These are phyloP conservation scores for Diaporthe caulivora DNA, from an alignment of 2,329 filamentous ascomycete genomes.

Conservation along the genomic window DNA sequence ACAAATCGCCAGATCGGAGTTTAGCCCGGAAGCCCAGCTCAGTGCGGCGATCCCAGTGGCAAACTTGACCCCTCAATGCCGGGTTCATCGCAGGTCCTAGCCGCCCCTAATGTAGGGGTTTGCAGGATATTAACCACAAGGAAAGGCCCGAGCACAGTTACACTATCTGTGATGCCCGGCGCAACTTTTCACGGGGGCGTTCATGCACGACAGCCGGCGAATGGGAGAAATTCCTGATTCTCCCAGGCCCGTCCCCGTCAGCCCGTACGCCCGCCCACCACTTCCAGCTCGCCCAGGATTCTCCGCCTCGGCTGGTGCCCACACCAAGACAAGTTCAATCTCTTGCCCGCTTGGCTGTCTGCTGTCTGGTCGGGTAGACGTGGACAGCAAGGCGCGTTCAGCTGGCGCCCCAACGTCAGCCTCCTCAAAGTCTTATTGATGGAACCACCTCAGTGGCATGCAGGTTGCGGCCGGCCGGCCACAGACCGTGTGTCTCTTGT, in stretches of 20 bases:
- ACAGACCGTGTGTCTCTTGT: background rate
- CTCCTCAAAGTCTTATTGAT: background rate
- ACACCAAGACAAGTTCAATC: background rate
- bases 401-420: constrained; percentile 14
- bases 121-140: constrained; percentile 30
- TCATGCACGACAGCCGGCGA: constrained; percentile 27
- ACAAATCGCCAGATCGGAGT: background rate
- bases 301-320: background rate
- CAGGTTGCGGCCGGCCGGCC: background rate
- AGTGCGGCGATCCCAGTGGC: constrained; percentile 5
- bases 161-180: background rate
- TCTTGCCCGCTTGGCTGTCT: background rate
- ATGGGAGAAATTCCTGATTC: constrained; percentile 25
- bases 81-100: constrained; percentile 14
- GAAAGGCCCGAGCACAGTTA: constrained; percentile 30
- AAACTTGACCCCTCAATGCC: background rate
- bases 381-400: constrained; percentile 8
- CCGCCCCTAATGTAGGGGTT: constrained; percentile 29
- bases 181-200: constrained; percentile 19
- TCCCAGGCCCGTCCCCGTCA: background rate
- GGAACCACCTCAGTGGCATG: background rate
- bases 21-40: background rate
- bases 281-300: constrained; percentile 26
- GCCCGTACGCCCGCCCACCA: background rate
- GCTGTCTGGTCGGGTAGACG: too few relatives aligned